These are phyloP conservation scores for Kokia cookei DNA, from an alignment of 441 rosid species.

Conservation along the genomic window DNA sequence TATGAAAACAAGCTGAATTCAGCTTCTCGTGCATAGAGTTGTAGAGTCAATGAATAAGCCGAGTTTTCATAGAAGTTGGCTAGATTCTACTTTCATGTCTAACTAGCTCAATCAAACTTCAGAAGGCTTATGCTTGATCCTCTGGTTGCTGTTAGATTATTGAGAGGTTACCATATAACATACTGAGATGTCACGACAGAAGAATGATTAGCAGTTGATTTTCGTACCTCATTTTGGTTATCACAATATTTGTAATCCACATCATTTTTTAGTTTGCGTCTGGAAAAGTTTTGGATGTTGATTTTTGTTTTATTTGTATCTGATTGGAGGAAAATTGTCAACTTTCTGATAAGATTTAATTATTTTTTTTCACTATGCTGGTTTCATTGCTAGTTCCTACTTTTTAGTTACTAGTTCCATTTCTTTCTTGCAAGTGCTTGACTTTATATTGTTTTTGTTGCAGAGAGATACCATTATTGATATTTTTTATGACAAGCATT, in stretches of 20 bases:
- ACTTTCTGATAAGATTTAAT: slow-evolving; percentile 7
- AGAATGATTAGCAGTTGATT: neutral
- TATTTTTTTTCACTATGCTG: slow-evolving; percentile 6
- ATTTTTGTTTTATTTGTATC: slow-evolving; percentile 6
- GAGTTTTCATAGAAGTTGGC: neutral
- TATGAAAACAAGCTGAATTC: neutral
- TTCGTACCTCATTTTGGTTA: neutral
- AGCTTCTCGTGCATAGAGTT: neutral
- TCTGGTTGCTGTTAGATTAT: neutral
- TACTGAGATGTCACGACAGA: neutral
- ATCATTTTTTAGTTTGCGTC: slow-evolving; percentile 8
- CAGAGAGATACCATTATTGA: slow-evolving; percentile 89
- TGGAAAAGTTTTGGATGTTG: slow-evolving; percentile 9
- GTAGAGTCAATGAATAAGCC: neutral
- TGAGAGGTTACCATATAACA: neutral
- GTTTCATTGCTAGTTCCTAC: slow-evolving; percentile 6
- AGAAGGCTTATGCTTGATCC: neutral
- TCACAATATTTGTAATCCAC: neutral
- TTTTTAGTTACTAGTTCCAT: neutral
- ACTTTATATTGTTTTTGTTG: slow-evolving; percentile 20
- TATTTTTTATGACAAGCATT: slow-evolving; percentile 95
- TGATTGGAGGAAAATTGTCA: slow-evolving; percentile 10
- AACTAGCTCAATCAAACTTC: neutral
- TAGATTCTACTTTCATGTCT: neutral
- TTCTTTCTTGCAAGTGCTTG: neutral